Conservation (phyloP, 78 protist species). For the Dictyostelium firmibasis region DNA sequence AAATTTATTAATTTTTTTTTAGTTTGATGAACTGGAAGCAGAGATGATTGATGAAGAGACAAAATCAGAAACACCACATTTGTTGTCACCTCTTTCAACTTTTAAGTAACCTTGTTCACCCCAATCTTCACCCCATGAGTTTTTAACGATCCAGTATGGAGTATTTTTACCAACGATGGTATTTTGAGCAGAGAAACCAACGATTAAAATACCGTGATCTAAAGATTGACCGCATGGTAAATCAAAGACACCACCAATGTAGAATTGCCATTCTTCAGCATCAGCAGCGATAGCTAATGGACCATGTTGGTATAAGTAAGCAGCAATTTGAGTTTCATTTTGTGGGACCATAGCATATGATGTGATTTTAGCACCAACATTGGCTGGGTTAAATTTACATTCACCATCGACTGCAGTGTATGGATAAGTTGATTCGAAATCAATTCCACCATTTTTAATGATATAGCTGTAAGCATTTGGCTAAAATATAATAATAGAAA, state of each 20-base stretch:
- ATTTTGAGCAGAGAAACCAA: constrained; percentile 37
- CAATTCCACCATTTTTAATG: constrained; percentile 61
- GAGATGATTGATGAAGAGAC: constrained; percentile 4
- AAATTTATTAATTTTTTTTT: background rate
- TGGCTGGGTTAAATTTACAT: constrained; percentile 23
- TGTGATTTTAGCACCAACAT: constrained; percentile 73
- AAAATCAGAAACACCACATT: constrained; percentile 15
- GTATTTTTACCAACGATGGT: constrained; percentile 4
- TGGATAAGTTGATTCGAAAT: constrained; percentile 89
- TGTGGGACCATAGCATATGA: constrained; percentile 18
- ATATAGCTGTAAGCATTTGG: constrained; percentile 72
- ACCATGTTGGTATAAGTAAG: constrained; percentile 45
- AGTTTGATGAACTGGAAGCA: background rate
- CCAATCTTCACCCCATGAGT: constrained; percentile 25
- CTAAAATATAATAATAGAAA: background rate
- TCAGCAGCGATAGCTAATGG: constrained; percentile 83
- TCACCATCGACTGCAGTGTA: constrained; percentile 76
- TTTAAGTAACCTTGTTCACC: constrained; percentile 32
- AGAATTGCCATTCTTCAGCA: constrained; percentile 80
- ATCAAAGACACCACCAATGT: constrained; percentile 64
- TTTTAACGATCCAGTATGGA: constrained; percentile 20
- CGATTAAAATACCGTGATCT: constrained; percentile 75
- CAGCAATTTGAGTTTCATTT: constrained; percentile 75
- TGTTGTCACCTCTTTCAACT: background rate
- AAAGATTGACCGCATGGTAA: constrained; percentile 51